Conservation (phyloP, 2,329 filamentous ascomycete species). For the Cercospora citrullina region DNA sequence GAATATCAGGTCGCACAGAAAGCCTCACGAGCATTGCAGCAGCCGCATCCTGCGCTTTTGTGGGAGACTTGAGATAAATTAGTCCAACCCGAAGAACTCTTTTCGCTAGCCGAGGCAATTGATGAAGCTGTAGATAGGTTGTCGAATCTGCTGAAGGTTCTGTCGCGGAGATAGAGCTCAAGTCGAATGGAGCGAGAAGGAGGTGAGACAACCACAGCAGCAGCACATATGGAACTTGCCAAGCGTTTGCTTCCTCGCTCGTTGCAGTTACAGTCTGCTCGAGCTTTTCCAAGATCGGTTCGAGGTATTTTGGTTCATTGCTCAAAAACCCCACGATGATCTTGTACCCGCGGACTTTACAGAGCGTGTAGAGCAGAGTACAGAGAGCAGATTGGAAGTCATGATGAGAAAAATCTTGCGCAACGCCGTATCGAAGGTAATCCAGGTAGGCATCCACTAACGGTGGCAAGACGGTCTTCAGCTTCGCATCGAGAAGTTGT, state of each 20-base stretch:
- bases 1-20: constrained; percentile 85
- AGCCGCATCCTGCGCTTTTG: constrained; percentile 89
- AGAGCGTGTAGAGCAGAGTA: constrained; percentile 81
- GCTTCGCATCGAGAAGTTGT: constrained; percentile 82
- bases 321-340: constrained; percentile 87
- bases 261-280: constrained; percentile 55
- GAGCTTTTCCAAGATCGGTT: constrained; percentile 73
- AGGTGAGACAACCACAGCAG: constrained; percentile 71
- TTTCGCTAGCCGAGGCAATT: constrained; percentile 68
- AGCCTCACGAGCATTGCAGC: constrained; percentile 77
- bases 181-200: constrained; percentile 76
- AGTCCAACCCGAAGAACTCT: constrained; percentile 71
- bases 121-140: constrained; percentile 49
- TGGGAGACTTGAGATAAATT: constrained; percentile 69
- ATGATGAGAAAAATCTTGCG: constrained; percentile 24
- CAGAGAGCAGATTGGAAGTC: constrained; percentile 69
- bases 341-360: constrained; percentile 92
- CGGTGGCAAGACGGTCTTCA: constrained; percentile 71
- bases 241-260: constrained; percentile 42
- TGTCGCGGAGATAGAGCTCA: constrained; percentile 71
- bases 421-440: constrained; percentile 48
- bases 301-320: constrained; percentile 83
- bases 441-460: constrained; percentile 75
- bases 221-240: constrained; percentile 87
- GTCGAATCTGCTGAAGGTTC: constrained; percentile 5